These are phyloP conservation scores for Dendrobium nobile DNA, from an alignment of 106 monocot genomes.

Conservation along the genomic window DNA sequence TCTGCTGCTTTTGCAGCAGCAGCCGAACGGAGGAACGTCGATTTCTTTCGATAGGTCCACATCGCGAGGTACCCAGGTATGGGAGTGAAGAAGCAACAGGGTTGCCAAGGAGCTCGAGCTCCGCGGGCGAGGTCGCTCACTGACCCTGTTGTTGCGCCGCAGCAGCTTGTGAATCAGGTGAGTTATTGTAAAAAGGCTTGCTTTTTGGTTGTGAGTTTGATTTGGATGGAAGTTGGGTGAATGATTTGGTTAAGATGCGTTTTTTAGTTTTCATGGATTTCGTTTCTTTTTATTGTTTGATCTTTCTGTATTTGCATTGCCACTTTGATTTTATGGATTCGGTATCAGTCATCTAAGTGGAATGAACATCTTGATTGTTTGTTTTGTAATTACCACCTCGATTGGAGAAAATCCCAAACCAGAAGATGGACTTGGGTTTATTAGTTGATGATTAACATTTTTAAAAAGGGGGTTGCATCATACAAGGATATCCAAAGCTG, in stretches of 20 bases:
- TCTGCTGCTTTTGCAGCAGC: constrained; percentile 43
- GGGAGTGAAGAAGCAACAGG: constrained; percentile 28
- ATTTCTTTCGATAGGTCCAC: constrained; percentile 60
- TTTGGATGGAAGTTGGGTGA: neutral
- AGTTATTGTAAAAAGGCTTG: neutral
- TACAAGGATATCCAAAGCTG: neutral
- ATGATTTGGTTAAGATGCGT: too few species aligned
- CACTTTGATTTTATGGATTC: too few species aligned
- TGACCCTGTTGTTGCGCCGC: constrained; percentile 59
- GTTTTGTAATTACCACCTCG: too few species aligned
- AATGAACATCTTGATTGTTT: too few species aligned
- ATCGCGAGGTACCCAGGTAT: constrained; percentile 30
- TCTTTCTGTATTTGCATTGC: neutral
- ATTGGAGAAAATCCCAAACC: too few species aligned
- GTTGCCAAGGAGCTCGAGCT: constrained; percentile 76
- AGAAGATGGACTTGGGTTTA: too few species aligned
- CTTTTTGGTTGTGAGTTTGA: too few species aligned
- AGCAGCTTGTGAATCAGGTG: constrained; percentile 72
- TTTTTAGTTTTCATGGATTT: neutral
- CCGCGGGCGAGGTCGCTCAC: constrained; percentile 53
- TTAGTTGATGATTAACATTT: neutral
- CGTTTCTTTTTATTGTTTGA: neutral
- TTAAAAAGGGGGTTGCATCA: neutral
- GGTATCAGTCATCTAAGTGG: too few species aligned
- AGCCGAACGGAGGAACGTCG: constrained; percentile 5